Evolutionary conservation across 257 asterid genomes (phyloP), one percentile per base, ranked within the genome.

Genomic region (Verbena officinalis): DNA sequence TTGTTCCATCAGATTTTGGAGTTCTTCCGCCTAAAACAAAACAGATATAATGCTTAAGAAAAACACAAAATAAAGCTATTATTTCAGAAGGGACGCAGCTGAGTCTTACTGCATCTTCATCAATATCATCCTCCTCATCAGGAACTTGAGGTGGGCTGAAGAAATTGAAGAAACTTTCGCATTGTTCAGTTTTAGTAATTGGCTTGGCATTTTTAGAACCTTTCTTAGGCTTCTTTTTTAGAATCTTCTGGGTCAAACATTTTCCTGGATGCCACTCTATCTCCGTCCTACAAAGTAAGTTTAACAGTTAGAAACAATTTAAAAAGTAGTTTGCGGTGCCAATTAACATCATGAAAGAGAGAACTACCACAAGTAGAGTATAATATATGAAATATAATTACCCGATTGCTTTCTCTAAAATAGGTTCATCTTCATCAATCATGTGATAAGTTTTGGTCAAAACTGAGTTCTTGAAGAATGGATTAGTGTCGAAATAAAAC

Each of bases 331-430:
- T 52, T 23, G 34, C 69, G 9, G 19, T 9, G 19, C 55, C 24
- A 21, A 48, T 48, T 15, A 36, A 48, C 43, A 19, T 59, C 30
- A 15, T 22, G 22, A 30, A 34, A 7, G 7, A n/a, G n/a, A 1
- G 17, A 38, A 19, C 62, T 74, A 8, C 6, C 19, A 14, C 8
- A 9, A 45, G 12, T 21, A 9, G n/a, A 40, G 19, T 5, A n/a
- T n/a, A n/a, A n/a, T n/a, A 23, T 7, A 57, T 13, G 17, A 59
- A 6, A 51, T 22, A 64, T 73, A 50, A 11, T 55, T 81, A 92
- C 98, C 98, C 98, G 16, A 87, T 82, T 42, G 96, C 97, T 75
- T 89, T 87, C 89, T 89, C 96, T 70, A 89, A 73, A 46, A 89
- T 84, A 16, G 95, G 96, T 15, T 87, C 96, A 75, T 87, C 98